Conservation (phyloP, 164 flowering plant genomes). For the grape (Vitis vinifera) region DNA sequence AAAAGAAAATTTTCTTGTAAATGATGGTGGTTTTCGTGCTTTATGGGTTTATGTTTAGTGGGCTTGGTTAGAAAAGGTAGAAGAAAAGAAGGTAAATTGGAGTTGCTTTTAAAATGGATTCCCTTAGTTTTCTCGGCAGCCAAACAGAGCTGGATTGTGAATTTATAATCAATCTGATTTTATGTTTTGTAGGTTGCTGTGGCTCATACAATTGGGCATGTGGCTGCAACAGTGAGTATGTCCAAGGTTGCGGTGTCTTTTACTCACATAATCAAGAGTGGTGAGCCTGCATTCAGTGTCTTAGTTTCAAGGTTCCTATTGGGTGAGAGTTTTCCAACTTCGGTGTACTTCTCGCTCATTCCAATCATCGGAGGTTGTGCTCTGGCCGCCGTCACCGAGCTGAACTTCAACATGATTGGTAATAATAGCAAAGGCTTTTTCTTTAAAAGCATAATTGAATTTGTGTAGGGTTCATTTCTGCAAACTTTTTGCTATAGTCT, state of each 20-base stretch:
- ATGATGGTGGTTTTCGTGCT: not conserved
- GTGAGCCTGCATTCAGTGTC: conserved; percentile 85
- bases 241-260: conserved; percentile 89
- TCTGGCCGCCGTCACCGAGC: conserved; percentile 77
- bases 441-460: too few relatives aligned
- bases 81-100: not conserved
- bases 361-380: conserved; percentile 83
- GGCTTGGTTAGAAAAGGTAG: too few relatives aligned
- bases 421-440: conserved; percentile 6
- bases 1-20: too few relatives aligned
- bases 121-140: too few relatives aligned
- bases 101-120: not conserved
- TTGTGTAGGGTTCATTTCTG: not conserved
- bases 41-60: not conserved
- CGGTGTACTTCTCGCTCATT: conserved; percentile 63
- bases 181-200: conserved; percentile 58
- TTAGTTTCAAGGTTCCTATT: conserved; percentile 71
- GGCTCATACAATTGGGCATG: conserved; percentile 91
- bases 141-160: not conserved
- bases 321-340: conserved; percentile 67
- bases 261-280: conserved; percentile 87
- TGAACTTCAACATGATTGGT: conserved; percentile 85
- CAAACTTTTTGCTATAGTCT: not conserved
- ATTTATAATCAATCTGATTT: conserved; percentile 6
- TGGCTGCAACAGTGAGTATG: conserved; percentile 86